Base-by-base conservation (phyloP, 2,329 filamentous ascomycete genomes). In the Monascus ruber region DNA sequence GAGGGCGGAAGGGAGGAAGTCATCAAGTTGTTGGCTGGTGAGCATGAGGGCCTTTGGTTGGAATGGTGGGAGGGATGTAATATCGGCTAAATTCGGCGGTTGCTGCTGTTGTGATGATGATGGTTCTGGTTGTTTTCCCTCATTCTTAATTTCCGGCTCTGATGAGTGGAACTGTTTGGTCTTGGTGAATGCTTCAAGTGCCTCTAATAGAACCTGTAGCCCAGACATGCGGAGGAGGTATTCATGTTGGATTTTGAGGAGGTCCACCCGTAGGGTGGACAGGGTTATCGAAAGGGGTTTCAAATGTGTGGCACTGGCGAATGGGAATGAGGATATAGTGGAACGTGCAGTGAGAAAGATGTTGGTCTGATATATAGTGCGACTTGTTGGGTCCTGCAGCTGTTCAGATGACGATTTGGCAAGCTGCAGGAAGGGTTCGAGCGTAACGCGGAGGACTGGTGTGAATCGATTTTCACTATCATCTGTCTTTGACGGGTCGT, bases 1-100 rank as follows among this genome's bases (percentile, higher is more conserved):
- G 26, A 94, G 72, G 2, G 89, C 91, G 1, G 86, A 93, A 0
- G 91, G 88, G 24, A 98, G 69, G 64, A 96, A 98, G 44, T 86
- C 80, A 54, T 98, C 91, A 5, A 98, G 70, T 32, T 73, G 74
- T 51, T 88, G 84, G 51, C 85, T 85, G 2, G 81, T 79, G 36
- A 70, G 65, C 1, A 73, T 64, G n/a, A 96, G 68, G 0, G 72
- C 62, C 4, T 72, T 64, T 0, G 76, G 72, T 42, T 79, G 73
- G 53, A 85, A 76, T 4, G 72, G 63, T 0, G 72, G 67, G 1
- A 82, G 66, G 1, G 55, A 54, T 1, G 68, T 56, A 24, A 85
- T 70, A 8, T 71, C 71, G 33, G 70, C 67, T 4, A 84, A 59
- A 36, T 77, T 70, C 54, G 26, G 65, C 56, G 33, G 62, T 54